A percentile compares a stretch with the other conserved stretches of the same genome.
Evolutionary conservation across 495 filamentous ascomycete species (phyloP).

Genomic region (Xylaria longipes): DNA sequence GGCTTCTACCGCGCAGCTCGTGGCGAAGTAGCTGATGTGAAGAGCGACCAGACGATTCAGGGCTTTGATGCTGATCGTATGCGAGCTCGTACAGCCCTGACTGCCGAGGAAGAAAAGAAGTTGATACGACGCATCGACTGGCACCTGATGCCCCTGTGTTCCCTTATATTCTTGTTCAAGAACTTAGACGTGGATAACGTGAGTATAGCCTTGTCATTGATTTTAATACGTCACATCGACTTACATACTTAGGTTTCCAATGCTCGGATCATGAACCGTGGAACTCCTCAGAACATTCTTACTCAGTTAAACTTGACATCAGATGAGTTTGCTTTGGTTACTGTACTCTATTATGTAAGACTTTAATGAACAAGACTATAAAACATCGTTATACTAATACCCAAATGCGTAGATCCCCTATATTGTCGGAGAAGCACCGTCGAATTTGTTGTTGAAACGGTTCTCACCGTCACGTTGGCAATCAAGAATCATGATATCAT

Average conservation of each 20-base stretch:
- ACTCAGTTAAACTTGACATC: conserved; percentile 47
- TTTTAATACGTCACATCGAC: neutral
- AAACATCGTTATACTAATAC: conserved; percentile 27
- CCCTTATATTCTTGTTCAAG: conserved; percentile 55
- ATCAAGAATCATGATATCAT: conserved; percentile 46
- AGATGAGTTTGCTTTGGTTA: conserved; percentile 42
- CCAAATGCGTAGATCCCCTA: conserved; percentile 48
- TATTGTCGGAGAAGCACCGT: conserved; percentile 52
- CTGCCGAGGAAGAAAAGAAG: conserved; percentile 50
- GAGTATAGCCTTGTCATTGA: conserved; percentile 7
- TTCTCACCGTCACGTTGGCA: conserved; percentile 50
- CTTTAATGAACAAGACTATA: neutral
- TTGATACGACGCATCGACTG: conserved; percentile 53
- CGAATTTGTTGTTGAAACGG: conserved; percentile 49
- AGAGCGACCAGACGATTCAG: conserved; percentile 36
- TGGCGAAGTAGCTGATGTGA: conserved; percentile 27
- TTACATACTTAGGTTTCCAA: conserved; percentile 43
- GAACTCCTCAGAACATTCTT: conserved; percentile 52
- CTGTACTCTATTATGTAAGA: conserved; percentile 42
- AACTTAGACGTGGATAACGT: conserved; percentile 52
- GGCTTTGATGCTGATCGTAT: conserved; percentile 53
- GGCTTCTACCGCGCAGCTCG: conserved; percentile 30
- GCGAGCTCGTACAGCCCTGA: conserved; percentile 47
- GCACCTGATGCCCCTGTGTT: conserved; percentile 51
- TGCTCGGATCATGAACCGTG: conserved; percentile 48